Evolutionary conservation across 75 land plant species (phyloP).

Genomic region (Larix kaempferi): DNA sequence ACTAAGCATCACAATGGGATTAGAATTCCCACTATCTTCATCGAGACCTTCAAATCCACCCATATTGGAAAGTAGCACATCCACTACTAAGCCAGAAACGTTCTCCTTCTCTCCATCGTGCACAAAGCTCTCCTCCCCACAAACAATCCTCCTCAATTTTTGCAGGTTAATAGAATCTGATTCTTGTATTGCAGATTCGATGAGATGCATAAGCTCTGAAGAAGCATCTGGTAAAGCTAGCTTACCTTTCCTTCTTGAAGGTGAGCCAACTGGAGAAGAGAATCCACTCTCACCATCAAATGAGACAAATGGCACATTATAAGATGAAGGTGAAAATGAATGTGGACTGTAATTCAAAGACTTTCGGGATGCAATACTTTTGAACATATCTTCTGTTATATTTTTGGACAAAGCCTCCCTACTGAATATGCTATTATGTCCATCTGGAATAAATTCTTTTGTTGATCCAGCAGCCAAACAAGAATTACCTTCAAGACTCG

Average conservation of each 20-base stretch:
- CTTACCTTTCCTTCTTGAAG: slow-evolving; percentile 33
- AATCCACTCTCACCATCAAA: slow-evolving; percentile 14
- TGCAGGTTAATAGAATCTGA: slow-evolving; percentile 56
- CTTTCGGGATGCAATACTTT: background rate
- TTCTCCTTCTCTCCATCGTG: slow-evolving; percentile 31
- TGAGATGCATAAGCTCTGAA: slow-evolving; percentile 80
- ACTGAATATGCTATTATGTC: background rate
- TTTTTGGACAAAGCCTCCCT: background rate
- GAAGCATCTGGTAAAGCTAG: slow-evolving; percentile 71
- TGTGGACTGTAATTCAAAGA: slow-evolving; percentile 5
- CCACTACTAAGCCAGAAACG: slow-evolving; percentile 64
- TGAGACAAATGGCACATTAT: slow-evolving; percentile 23
- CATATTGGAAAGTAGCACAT: slow-evolving; percentile 91
- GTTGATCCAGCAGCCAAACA: background rate
- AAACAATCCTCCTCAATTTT: slow-evolving; percentile 53
- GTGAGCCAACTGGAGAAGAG: slow-evolving; percentile 50
- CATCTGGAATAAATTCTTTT: background rate
- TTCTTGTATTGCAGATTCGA: slow-evolving; percentile 91
- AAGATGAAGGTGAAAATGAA: slow-evolving; percentile 19
- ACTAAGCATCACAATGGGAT: slow-evolving; percentile 92
- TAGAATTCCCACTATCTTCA: slow-evolving; percentile 40
- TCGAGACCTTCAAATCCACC: slow-evolving; percentile 76
- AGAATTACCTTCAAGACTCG: background rate
- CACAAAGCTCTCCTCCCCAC: slow-evolving; percentile 48
- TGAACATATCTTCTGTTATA: background rate